Evolutionary conservation across 1,284 basidiomycete species (phyloP), one percentile per base, ranked within the genome.

Genomic region (Leccinum brunneo-olivaceum): DNA sequence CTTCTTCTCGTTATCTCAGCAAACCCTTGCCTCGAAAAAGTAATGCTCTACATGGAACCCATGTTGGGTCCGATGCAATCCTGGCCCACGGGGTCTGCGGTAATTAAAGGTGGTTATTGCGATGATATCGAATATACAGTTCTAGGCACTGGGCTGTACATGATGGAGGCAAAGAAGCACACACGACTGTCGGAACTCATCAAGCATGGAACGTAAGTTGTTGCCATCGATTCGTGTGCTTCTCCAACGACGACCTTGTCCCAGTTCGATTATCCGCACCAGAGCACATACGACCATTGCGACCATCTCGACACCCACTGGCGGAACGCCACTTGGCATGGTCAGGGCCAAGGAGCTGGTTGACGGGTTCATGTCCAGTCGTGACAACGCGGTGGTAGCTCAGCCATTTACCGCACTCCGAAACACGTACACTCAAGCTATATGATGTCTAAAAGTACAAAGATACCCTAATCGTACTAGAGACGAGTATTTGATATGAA

Each of bases 121-220:
- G 50, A 55, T 14, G 55, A 49, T 6, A 50, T 43, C 44, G 60
- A 58, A 45, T 45, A 54, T 41, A 55, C 50, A 16, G 57, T 72
- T 29, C 47, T 65, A 24, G 62, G 65, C 4, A 70, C 67, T 1
- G 69, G 70, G 1, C 52, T 76, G 51, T 76, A 71, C 51, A 64
- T 76, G 51, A 67, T 60, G 45, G 68, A 72, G 50, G 69, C 70
- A 0, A 67, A 58, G 55, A 69, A 68, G 47, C 66, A 75, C 24
- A 32, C 60, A 15, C 56, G 67, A 43, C 54, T 76, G 38, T 62
- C 53, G 32, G 72, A 74, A 38, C 58, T 76, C 27, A 68, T 76
- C 39, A 63, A 58, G 37, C 57, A 56, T 32, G 73, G 74, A 51
- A 74, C 72, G 60, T 71, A 55, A 47, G 70, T 62, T 30, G 44